Evolutionary conservation across 495 filamentous ascomycete species (phyloP), one percentile per base, ranked within the genome.

Genomic region (Trichoderma virens): DNA sequence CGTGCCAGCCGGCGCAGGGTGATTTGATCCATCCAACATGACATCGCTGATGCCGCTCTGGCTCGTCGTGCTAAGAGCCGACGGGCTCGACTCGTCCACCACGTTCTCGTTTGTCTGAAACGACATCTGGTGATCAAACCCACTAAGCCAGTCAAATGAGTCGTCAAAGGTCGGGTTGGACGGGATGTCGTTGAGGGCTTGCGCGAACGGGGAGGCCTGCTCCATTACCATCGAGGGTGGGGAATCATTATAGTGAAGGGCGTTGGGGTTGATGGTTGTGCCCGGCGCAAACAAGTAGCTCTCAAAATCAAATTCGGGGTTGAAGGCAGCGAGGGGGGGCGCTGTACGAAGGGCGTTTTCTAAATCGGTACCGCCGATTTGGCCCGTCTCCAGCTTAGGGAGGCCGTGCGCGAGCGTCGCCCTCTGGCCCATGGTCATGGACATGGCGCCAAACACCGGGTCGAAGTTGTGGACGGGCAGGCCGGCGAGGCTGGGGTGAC

Each of bases 21-120:
- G 86, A 68, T 88, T 89, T 13, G 89, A 87, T 5, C 89, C 90
- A 72, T 96, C 92, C 45, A 96, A 78, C 89, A 96, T 93, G 64
- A 92, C 84, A 70, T 98, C 93, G 73, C 91, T 96, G 69, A 95
- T 89, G 16, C 89, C 91, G 74, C 89, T 93, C 68, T 93, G 92
- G 70, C 93, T 96, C 31, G 88, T 90, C 20, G 90, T 94, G 75
- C 93, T 96, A 70, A 97, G 92, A 27, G 90, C 93, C 9, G 93
- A 97, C 8, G 94, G 94, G 6, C 95, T 98, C 13, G 94, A 97
- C 45, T 90, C 91, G 67, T 96, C 94, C 61, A 97, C 83, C 9
- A 87, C 90, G 64, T 86, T 88, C 67, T 96, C 92, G 65, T 87
- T 86, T 61, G 72, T 77, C 63, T 84, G 80, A 73, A 92, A 86